These are phyloP conservation scores for Isoetes taiwanensis DNA, from an alignment of 75 land plant species.

Conservation along the genomic window DNA sequence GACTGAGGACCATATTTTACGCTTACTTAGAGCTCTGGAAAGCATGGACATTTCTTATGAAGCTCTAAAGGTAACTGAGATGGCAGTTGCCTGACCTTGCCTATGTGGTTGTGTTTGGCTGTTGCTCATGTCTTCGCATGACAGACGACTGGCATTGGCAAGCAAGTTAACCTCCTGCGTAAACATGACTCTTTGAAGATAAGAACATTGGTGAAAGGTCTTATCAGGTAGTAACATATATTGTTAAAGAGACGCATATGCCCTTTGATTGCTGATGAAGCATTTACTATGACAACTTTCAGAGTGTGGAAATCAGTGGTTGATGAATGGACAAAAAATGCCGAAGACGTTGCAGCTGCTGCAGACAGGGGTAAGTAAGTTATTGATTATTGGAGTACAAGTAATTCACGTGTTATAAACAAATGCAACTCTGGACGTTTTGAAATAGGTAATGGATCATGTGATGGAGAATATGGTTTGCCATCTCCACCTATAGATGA, in stretches of 20 bases:
- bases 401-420: no score
- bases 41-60: neutral
- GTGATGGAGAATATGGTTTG: no score
- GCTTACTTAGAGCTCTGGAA: neutral
- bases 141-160: slow-evolving; percentile 85
- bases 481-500: no score
- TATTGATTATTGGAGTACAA: no score
- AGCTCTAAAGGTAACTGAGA: neutral
- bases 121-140: neutral
- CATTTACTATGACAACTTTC: neutral
- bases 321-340: slow-evolving; percentile 57
- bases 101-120: neutral
- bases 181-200: slow-evolving; percentile 59
- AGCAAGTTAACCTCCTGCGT: slow-evolving; percentile 49
- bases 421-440: no score
- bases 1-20: slow-evolving; percentile 4
- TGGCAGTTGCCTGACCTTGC: neutral
- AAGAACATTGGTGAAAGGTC: slow-evolving; percentile 35
- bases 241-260: neutral
- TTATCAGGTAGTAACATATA: slow-evolving; percentile 45
- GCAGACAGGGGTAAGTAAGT: no score
- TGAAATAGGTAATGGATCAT: no score
- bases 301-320: slow-evolving; percentile 73
- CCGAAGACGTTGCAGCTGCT: slow-evolving; percentile 32
- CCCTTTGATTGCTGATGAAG: neutral